phyloP scores from a whole-genome alignment of 2,329 filamentous ascomycete species.

The Xylariales sp. region DNA sequence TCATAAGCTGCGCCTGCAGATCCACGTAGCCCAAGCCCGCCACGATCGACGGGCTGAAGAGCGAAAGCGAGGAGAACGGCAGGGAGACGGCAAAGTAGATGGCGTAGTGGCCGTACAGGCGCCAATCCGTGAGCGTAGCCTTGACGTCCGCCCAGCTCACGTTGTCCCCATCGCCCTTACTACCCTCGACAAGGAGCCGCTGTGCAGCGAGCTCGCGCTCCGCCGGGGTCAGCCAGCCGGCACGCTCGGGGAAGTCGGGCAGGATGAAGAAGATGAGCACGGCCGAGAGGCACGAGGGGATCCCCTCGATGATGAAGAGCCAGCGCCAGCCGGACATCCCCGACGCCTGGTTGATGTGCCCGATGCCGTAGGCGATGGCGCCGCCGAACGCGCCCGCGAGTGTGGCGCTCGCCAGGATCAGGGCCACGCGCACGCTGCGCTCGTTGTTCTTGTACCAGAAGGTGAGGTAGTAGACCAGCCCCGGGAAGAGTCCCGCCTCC shows the following conservation, averaged over 20 bases:
- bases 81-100: slow-evolving; percentile 37
- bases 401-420: slow-evolving; percentile 63
- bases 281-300: slow-evolving; percentile 47
- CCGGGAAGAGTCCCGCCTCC: slow-evolving; percentile 68
- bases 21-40: slow-evolving; percentile 27
- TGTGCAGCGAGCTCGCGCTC: slow-evolving; percentile 53
- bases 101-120: slow-evolving; percentile 63
- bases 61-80: slow-evolving; percentile 28
- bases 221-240: slow-evolving; percentile 54
- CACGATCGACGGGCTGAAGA: slow-evolving; percentile 57
- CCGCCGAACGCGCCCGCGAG: slow-evolving; percentile 74
- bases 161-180: slow-evolving; percentile 54
- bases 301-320: slow-evolving; percentile 49
- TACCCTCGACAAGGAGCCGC: slow-evolving; percentile 41
- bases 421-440: slow-evolving; percentile 66
- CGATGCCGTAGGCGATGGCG: slow-evolving; percentile 68
- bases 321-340: slow-evolving; percentile 68
- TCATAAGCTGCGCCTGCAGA: slow-evolving; percentile 56
- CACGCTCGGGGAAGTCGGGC: slow-evolving; percentile 63
- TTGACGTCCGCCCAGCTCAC: slow-evolving; percentile 66
- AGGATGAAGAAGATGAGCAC: slow-evolving; percentile 55
- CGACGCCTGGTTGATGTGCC: slow-evolving; percentile 61
- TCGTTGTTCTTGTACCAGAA: slow-evolving; percentile 71
- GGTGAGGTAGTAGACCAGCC: slow-evolving; percentile 63
- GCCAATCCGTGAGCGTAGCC: slow-evolving; percentile 61